A percentile compares a stretch with the other conserved stretches of the same genome.
Conservation (phyloP, 345 rosid species). For the Aurinia saxatilis region DNA sequence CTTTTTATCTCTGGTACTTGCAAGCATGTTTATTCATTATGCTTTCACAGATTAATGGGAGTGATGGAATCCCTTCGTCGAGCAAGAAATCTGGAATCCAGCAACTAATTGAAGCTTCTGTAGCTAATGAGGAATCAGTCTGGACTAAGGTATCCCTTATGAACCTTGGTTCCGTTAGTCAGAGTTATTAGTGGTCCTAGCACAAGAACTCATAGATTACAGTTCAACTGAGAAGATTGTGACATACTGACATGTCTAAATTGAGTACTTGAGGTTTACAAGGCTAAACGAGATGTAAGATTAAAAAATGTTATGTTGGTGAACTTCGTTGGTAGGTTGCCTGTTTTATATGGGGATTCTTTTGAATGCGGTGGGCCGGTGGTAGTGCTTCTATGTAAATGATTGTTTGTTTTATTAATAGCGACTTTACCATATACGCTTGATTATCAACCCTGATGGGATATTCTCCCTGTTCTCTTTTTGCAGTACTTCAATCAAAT, state of each 20-base stretch:
- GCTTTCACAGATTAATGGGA: conserved; percentile 58
- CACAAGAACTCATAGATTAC: background rate
- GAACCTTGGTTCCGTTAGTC: background rate
- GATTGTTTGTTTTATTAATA: conserved; percentile 4
- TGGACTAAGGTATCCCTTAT: conserved; percentile 62
- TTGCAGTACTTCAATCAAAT: conserved; percentile 95
- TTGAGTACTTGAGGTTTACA: background rate
- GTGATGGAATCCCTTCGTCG: conserved; percentile 49
- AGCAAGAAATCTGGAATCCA: conserved; percentile 73
- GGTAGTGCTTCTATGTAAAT: background rate
- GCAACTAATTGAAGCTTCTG: conserved; percentile 71
- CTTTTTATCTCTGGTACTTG: conserved; percentile 1
- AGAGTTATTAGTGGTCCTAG: conserved; percentile 6
- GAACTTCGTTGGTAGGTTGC: conserved; percentile 3
- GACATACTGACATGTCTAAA: background rate
- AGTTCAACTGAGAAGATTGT: background rate
- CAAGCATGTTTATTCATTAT: conserved; percentile 2
- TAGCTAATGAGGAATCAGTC: conserved; percentile 60
- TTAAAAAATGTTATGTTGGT: background rate
- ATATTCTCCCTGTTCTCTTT: background rate
- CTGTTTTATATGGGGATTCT: background rate
- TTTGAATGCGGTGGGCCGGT: background rate
- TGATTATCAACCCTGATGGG: conserved; percentile 1
- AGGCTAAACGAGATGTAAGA: background rate
- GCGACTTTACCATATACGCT: conserved; percentile 7